These are phyloP conservation scores for Lipomyces yamadae DNA, from an alignment of 805 yeast genomes.

Conservation along the genomic window DNA sequence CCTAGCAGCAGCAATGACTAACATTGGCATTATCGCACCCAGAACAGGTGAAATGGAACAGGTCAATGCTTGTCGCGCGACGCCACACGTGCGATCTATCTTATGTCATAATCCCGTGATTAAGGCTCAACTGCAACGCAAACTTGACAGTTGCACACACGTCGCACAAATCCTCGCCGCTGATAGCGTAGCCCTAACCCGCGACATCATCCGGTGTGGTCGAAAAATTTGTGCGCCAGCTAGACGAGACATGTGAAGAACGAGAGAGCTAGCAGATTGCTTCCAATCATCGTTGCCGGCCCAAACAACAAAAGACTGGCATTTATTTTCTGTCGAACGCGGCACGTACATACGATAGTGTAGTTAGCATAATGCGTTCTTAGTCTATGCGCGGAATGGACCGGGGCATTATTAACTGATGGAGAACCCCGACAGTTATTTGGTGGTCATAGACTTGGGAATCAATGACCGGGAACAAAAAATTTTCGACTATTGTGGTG, in stretches of 20 bases:
- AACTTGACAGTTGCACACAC: background rate
- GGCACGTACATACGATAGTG: background rate
- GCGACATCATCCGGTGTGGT: background rate
- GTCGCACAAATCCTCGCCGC: background rate
- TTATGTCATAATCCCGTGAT: background rate
- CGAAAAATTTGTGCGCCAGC: background rate
- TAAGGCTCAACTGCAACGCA: background rate
- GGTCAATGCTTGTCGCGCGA: too few relatives aligned
- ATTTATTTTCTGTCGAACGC: too few relatives aligned
- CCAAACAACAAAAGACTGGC: too few relatives aligned
- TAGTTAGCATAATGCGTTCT: background rate
- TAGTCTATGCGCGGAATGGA: background rate
- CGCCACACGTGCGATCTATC: background rate
- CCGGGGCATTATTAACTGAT: background rate
- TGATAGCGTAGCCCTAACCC: conserved; percentile 3
- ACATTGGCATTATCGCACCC: too few relatives aligned
- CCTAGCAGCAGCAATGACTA: too few relatives aligned
- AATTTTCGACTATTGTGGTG: background rate
- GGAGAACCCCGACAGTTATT: background rate
- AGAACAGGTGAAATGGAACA: too few relatives aligned
- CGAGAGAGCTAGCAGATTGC: too few relatives aligned
- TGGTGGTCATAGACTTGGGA: background rate
- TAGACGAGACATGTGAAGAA: background rate
- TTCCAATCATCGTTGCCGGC: too few relatives aligned
- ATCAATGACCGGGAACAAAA: background rate